Percentiles rank a stretch among this genome's conserved stretches.
Conservation (phyloP, 495 filamentous ascomycete species). For the Tetracladium setigerum region DNA sequence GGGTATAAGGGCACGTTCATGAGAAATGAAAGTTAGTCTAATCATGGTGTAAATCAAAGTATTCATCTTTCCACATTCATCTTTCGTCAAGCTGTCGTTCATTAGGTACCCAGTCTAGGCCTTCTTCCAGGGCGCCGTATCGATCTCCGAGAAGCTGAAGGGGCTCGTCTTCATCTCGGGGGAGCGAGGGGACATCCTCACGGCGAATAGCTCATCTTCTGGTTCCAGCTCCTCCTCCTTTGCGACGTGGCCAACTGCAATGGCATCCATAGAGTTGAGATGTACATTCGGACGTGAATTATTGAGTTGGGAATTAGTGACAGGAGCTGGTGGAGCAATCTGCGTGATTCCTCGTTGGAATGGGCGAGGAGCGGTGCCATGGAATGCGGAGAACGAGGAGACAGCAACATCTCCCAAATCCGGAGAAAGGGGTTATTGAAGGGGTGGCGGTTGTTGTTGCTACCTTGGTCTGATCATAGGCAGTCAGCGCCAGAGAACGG, state of each 20-base stretch:
- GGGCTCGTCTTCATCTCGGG: constrained; percentile 73
- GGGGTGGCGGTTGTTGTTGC: constrained; percentile 7
- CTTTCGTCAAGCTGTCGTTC: no score
- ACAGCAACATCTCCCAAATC: constrained; percentile 58
- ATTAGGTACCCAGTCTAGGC: no score
- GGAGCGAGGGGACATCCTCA: constrained; percentile 71
- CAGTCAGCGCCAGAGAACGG: not conserved
- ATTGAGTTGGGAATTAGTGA: constrained; percentile 31
- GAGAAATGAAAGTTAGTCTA: no score
- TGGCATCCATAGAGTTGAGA: constrained; percentile 36
- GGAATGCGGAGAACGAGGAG: constrained; percentile 53
- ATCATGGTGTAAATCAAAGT: no score
- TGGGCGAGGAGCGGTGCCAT: constrained; percentile 27
- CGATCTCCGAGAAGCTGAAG: constrained; percentile 40
- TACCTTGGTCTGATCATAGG: not conserved
- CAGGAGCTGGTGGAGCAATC: constrained; percentile 30
- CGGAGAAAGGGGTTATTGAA: constrained; percentile 44
- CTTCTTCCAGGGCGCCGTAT: constrained; percentile 18
- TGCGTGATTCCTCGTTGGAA: constrained; percentile 31
- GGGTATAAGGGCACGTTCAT: no score
- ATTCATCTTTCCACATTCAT: no score
- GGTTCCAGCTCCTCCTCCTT: constrained; percentile 34
- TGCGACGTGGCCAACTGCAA: constrained; percentile 30
- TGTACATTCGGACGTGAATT: constrained; percentile 16
- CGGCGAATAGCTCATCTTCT: constrained; percentile 71